Conservation (phyloP, 805 yeast species). For the Metschnikowia cubensis region DNA sequence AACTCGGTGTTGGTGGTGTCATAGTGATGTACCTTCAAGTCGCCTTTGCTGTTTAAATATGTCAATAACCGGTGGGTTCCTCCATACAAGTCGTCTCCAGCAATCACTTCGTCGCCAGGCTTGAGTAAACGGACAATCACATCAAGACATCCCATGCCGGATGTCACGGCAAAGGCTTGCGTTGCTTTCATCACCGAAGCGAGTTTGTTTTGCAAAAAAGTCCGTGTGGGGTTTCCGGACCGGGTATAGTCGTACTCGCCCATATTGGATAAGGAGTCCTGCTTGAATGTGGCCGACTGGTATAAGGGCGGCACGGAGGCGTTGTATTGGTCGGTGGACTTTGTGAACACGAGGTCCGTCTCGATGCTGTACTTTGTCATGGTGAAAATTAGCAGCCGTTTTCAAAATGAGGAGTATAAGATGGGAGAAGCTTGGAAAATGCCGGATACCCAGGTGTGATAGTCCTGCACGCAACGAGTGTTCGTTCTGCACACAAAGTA, state of each 20-base stretch:
- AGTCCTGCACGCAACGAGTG: slow-evolving; percentile 3
- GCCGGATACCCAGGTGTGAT: not conserved
- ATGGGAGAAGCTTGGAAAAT: not conserved
- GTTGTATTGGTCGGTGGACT: slow-evolving; percentile 63
- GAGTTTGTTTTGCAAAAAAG: slow-evolving; percentile 71
- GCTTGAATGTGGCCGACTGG: slow-evolving; percentile 94
- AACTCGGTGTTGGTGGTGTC: slow-evolving; percentile 74
- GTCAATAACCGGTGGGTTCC: slow-evolving; percentile 87
- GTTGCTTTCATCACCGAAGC: slow-evolving; percentile 76
- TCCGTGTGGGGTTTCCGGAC: slow-evolving; percentile 91
- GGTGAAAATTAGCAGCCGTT: not conserved
- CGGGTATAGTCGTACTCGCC: slow-evolving; percentile 77
- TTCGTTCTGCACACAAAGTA: slow-evolving; percentile 5
- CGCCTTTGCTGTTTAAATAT: slow-evolving; percentile 59
- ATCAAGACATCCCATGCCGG: slow-evolving; percentile 93
- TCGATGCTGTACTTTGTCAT: slow-evolving; percentile 47
- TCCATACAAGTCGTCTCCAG: slow-evolving; percentile 94
- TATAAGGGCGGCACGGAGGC: slow-evolving; percentile 86
- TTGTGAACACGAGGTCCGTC: slow-evolving; percentile 64
- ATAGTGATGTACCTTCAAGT: slow-evolving; percentile 64
- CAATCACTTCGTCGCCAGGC: slow-evolving; percentile 88
- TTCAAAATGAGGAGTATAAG: not conserved
- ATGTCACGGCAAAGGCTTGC: slow-evolving; percentile 74
- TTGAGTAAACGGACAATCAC: slow-evolving; percentile 68
- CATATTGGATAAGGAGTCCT: slow-evolving; percentile 64